These are phyloP conservation scores for Aureobasidium vineae DNA, from an alignment of 2,329 filamentous ascomycete genomes.

Conservation along the genomic window DNA sequence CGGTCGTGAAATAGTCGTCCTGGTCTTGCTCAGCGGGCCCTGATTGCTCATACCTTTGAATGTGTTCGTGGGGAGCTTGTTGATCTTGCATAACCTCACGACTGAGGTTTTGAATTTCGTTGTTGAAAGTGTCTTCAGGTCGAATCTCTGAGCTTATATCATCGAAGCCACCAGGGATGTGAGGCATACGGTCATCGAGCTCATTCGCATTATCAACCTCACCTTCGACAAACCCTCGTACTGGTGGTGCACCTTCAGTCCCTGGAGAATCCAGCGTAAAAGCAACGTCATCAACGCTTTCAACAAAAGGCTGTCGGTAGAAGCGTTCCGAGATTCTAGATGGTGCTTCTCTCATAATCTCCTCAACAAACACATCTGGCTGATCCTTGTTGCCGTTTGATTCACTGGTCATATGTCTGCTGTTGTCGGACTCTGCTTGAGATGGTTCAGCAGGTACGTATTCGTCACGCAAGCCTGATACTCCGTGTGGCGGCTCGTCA, in stretches of 20 bases:
- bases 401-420: conserved; percentile 32
- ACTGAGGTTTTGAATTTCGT: not conserved
- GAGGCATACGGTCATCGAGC: conserved; percentile 46
- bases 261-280: conserved; percentile 36
- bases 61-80: not conserved
- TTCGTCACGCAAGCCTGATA: not conserved
- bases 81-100: not conserved
- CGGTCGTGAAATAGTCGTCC: conserved; percentile 28
- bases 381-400: conserved; percentile 26
- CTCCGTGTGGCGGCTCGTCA: not conserved
- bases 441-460: not conserved
- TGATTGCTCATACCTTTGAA: not conserved
- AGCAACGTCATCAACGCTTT: conserved; percentile 44
- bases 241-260: conserved; percentile 36
- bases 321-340: conserved; percentile 15
- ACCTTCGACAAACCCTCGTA: conserved; percentile 43
- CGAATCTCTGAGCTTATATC: conserved; percentile 36
- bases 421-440: not conserved
- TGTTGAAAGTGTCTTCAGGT: not conserved
- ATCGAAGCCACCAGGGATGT: conserved; percentile 63
- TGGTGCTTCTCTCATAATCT: conserved; percentile 14
- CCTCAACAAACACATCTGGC: conserved; percentile 29
- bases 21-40: conserved; percentile 18
- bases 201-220: conserved; percentile 58
- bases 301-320: conserved; percentile 44